These are phyloP conservation scores for Corinectria fuckeliana DNA, from an alignment of 2,329 filamentous ascomycete genomes.

Conservation along the genomic window DNA sequence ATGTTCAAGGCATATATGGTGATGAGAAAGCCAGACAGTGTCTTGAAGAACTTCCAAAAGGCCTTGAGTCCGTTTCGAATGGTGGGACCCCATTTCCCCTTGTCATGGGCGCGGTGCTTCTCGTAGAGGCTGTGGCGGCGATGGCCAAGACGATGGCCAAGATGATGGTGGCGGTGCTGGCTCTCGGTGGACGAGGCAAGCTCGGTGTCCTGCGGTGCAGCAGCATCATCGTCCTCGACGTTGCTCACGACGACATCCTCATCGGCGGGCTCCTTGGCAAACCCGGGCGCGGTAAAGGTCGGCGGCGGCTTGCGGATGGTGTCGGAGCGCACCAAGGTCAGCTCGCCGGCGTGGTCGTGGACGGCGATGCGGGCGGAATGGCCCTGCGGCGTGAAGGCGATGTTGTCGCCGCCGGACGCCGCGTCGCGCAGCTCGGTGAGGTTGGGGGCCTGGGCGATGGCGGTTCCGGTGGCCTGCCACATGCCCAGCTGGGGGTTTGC, in stretches of 20 bases:
- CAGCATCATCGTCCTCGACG: neutral
- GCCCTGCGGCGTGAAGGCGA: slow-evolving; percentile 39
- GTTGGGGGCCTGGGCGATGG: slow-evolving; percentile 40
- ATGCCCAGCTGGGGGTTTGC: slow-evolving; percentile 40
- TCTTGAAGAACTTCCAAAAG: slow-evolving; percentile 41
- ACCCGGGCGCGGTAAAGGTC: slow-evolving; percentile 12
- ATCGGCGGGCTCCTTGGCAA: neutral
- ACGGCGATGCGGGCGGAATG: slow-evolving; percentile 37
- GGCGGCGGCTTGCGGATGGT: slow-evolving; percentile 8
- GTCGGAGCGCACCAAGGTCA: slow-evolving; percentile 30
- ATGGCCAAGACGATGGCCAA: neutral
- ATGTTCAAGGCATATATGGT: slow-evolving; percentile 41
- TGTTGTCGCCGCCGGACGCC: slow-evolving; percentile 36
- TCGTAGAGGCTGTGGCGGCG: slow-evolving; percentile 17
- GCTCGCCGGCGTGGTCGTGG: slow-evolving; percentile 32
- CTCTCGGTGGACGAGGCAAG: neutral
- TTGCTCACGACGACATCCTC: neutral
- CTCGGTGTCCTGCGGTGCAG: neutral
- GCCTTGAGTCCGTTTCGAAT: slow-evolving; percentile 35
- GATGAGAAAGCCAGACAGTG: slow-evolving; percentile 38
- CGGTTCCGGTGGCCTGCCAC: slow-evolving; percentile 42
- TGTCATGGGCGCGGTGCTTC: slow-evolving; percentile 29
- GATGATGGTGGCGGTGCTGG: slow-evolving; percentile 8
- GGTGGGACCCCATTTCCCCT: slow-evolving; percentile 35
- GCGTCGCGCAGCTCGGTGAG: slow-evolving; percentile 39